phyloP scores from a whole-genome alignment of 768 basidiomycete species.

The Lentinula detonsa region DNA sequence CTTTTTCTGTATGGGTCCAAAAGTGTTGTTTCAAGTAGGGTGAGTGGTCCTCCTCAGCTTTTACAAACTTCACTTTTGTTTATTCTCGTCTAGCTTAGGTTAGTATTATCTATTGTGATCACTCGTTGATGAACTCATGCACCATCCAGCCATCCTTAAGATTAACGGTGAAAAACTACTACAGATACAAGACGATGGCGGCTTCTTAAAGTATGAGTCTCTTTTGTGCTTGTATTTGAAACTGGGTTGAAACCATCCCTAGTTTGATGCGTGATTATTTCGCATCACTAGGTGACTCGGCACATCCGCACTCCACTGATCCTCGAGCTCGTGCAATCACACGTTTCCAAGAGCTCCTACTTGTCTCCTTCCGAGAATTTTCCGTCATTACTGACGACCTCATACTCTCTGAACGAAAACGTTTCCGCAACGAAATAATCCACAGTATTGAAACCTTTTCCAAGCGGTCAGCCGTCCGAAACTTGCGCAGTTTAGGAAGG shows the following conservation, averaged over 20 bases:
- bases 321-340: constrained; percentile 91
- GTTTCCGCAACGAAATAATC: constrained; percentile 85
- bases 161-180: constrained; percentile 93
- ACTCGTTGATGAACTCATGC: constrained; percentile 12
- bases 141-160: constrained; percentile 78
- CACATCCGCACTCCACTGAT: constrained; percentile 84
- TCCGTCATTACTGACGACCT: constrained; percentile 94
- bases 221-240: not conserved
- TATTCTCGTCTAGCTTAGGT: constrained; percentile 42
- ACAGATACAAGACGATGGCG: constrained; percentile 93
- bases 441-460: constrained; percentile 92
- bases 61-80: constrained; percentile 9
- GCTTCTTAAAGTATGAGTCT: constrained; percentile 78
- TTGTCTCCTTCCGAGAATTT: constrained; percentile 97
- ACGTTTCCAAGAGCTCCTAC: constrained; percentile 92
- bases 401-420: constrained; percentile 78
- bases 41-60: constrained; percentile 30
- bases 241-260: not conserved
- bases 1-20: constrained; percentile 98
- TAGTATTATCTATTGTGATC: constrained; percentile 18
- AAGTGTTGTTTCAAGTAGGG: constrained; percentile 98
- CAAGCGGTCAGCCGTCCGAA: constrained; percentile 86
- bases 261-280: constrained; percentile 97
- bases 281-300: constrained; percentile 86
- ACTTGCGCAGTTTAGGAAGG: constrained; percentile 69